Base-by-base conservation (phyloP, 306 rosid genomes). In the Pyrus pyrifolia region DNA sequence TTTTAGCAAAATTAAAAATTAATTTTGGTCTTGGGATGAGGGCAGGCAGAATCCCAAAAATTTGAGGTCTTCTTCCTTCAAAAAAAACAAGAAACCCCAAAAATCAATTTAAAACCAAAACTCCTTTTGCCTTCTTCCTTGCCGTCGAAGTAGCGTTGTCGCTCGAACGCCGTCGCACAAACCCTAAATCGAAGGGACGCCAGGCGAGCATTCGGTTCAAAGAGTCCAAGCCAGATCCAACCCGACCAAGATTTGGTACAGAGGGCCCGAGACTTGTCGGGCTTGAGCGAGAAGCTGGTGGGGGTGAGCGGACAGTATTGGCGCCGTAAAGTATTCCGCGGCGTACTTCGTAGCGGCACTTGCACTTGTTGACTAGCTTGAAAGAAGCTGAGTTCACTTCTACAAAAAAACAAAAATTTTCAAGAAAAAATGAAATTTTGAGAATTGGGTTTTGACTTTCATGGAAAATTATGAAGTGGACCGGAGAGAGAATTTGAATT, bases 241-340 rank as follows among this genome's bases (percentile, higher is more conserved):
- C 98, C 98, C 44, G 97, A 94, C 98, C 97, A 94, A 17, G 88
- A 62, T 57, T 85, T 88, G 3, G 98, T 53, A 87, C 21, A 23
- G 65, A 94, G 1, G 67, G 84, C 89, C 78, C 60, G 84, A 14
- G 93, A 90, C 55, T 87, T 76, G 64, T 93, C 93, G 35, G 79
- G 81, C 0, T 40, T 55, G 45, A 94, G 96, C 3, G 83, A 11
- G 78, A 94, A 91, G 51, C 97, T 96, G 67, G 94, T 90, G 77
- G 91, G 89, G 4, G 97, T 86, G 29, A 86, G 90, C 73, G 75
- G 90, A 22, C 82, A 29, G 93, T 84, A 27, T 61, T 81, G 44
- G 97, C 93, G 71, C 95, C 97, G 73, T 95, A 91, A 44, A 90
- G 91, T 3, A 88, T 53, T 1, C 98, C 91, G 0, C 96, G 97